A percentile compares a stretch with the other conserved stretches of the same genome.
phyloP scores from a whole-genome alignment of 2,329 filamentous ascomycete genomes.

The Tolypocladium endophyticum region DNA sequence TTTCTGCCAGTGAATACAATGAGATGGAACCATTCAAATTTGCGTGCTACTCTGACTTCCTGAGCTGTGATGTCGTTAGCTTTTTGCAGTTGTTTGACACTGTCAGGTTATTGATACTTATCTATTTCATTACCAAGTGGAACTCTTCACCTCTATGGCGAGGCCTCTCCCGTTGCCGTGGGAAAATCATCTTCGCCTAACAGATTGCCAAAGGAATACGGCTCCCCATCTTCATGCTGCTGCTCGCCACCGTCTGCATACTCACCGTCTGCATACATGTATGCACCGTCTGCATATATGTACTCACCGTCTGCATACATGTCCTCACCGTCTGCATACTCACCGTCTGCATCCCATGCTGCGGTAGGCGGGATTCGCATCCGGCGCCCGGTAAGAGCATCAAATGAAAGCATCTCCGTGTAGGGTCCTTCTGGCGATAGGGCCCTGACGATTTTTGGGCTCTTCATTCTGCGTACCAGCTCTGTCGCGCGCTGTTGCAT shows the following conservation, averaged over 20 bases:
- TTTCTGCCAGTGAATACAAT: not conserved
- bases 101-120: no score
- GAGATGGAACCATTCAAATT: not conserved
- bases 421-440: not conserved
- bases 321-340: not conserved
- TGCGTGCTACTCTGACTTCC: not conserved
- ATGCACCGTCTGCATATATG: no score
- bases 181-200: not conserved
- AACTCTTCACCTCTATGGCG: not conserved
- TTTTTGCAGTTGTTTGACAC: not conserved
- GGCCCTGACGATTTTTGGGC: not conserved
- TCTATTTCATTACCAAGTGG: no score
- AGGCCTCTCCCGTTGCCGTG: not conserved
- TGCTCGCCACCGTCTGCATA: not conserved
- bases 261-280: no score
- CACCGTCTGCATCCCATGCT: not conserved
- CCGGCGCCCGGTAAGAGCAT: not conserved
- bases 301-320: no score
- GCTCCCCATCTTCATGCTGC: not conserved
- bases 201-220: not conserved
- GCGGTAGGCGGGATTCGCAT: not conserved
- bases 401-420: not conserved
- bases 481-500: not conserved
- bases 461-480: not conserved
- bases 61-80: not conserved